Conservation (phyloP, 495 filamentous ascomycete genomes). For the Chaetomium tenue region DNA sequence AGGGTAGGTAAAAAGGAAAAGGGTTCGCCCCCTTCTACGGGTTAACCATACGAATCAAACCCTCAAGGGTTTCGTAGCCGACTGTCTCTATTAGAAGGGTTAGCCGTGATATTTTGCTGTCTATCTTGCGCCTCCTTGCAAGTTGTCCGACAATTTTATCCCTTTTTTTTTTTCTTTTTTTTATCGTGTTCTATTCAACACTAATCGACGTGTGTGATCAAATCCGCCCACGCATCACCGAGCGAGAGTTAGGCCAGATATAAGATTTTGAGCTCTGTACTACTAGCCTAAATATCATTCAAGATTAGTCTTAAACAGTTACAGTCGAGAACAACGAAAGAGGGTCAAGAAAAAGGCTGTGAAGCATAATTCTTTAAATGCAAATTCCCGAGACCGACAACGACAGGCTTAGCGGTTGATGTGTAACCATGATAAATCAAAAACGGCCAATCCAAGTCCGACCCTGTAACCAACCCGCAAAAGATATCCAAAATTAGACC, state of each 20-base stretch:
- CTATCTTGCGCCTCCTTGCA: background rate
- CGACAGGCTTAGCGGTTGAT: no score
- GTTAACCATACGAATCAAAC: background rate
- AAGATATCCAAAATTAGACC: background rate
- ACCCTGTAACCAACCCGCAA: background rate
- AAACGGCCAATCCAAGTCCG: background rate
- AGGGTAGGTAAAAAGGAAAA: background rate
- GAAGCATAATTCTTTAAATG: background rate
- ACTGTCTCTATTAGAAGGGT: background rate
- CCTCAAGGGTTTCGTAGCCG: conserved; percentile 8
- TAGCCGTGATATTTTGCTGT: conserved; percentile 8
- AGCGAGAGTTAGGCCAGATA: no score
- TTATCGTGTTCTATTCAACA: no score
- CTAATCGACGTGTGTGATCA: no score
- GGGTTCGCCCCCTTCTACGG: background rate
- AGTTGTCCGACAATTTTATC: no score
- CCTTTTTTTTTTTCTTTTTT: no score
- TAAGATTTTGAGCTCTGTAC: no score
- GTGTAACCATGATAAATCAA: background rate
- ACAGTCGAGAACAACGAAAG: no score
- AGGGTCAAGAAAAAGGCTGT: background rate
- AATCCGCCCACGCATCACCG: no score
- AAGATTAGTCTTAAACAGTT: no score
- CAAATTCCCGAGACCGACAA: no score
- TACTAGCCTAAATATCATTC: no score